Percentiles rank a stretch among this genome's conserved stretches.
phyloP scores from a whole-genome alignment of 257 asterid genomes.

The Salvia miltiorrhiza region DNA sequence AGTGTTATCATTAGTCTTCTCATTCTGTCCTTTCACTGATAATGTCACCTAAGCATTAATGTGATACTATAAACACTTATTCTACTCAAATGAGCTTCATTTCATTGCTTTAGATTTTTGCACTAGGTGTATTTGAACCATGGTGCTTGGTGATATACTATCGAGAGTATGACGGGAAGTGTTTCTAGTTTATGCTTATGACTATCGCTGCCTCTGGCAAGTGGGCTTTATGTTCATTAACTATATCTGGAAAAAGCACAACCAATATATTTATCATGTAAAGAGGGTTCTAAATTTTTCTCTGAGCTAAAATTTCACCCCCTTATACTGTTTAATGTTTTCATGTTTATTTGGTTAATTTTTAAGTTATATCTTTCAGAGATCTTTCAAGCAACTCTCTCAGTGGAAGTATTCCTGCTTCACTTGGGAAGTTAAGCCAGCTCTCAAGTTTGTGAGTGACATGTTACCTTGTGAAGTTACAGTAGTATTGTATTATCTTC shows the following conservation, averaged over 20 bases:
- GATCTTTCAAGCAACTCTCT: constrained; percentile 97
- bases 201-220: not conserved
- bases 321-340: constrained; percentile 14
- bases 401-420: constrained; percentile 85
- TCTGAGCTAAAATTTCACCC: constrained; percentile 17
- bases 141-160: constrained; percentile 12
- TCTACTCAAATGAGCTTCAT: constrained; percentile 4
- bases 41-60: constrained; percentile 12
- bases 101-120: not conserved
- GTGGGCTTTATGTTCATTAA: not conserved
- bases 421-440: constrained; percentile 81
- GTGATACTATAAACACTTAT: not conserved
- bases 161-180: constrained; percentile 9
- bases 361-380: constrained; percentile 38
- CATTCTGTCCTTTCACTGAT: not conserved
- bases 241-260: constrained; percentile 12
- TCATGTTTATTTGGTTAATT: not conserved
- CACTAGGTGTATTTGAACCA: constrained; percentile 6
- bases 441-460: constrained; percentile 72
- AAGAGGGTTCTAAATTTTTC: constrained; percentile 8
- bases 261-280: constrained; percentile 1
- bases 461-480: constrained; percentile 12
- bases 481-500: constrained; percentile 14
- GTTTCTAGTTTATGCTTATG: constrained; percentile 1
- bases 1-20: not conserved